phyloP scores from a whole-genome alignment of 345 rosid genomes.

The Eucalyptus lansdowneana region DNA sequence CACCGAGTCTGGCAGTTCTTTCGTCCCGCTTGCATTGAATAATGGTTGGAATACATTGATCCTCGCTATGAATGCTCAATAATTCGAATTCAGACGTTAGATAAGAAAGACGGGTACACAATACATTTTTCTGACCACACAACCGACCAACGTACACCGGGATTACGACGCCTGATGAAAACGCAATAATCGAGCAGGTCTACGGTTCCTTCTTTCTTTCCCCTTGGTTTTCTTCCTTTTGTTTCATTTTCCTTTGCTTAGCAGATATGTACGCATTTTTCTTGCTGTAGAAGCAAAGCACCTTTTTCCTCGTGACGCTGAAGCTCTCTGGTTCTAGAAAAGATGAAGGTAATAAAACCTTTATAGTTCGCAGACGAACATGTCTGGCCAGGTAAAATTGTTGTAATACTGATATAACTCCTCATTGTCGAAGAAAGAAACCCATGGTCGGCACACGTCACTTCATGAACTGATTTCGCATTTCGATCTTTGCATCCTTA shows the following conservation, averaged over 20 bases:
- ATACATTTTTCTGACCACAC: neutral
- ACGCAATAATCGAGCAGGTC: neutral
- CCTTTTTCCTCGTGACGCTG: neutral
- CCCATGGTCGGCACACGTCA: neutral
- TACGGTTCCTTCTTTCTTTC: neutral
- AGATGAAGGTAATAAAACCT: neutral
- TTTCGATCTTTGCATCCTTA: neutral
- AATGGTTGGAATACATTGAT: neutral
- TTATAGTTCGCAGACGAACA: neutral
- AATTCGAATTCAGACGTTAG: neutral
- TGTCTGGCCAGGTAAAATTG: neutral
- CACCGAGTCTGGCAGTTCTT: neutral
- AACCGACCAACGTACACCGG: neutral
- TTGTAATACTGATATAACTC: neutral
- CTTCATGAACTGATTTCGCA: neutral
- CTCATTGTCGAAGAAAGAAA: neutral
- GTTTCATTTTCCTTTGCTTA: neutral
- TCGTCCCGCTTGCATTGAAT: neutral
- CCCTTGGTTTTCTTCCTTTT: neutral
- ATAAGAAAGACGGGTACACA: neutral
- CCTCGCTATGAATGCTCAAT: neutral
- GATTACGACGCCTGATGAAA: neutral
- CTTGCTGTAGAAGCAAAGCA: neutral
- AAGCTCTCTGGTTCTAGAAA: neutral
- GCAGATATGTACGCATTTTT: neutral